Evolutionary conservation across 768 basidiomycete genomes (phyloP).

Genomic region (Paxillus rubicundulus): DNA sequence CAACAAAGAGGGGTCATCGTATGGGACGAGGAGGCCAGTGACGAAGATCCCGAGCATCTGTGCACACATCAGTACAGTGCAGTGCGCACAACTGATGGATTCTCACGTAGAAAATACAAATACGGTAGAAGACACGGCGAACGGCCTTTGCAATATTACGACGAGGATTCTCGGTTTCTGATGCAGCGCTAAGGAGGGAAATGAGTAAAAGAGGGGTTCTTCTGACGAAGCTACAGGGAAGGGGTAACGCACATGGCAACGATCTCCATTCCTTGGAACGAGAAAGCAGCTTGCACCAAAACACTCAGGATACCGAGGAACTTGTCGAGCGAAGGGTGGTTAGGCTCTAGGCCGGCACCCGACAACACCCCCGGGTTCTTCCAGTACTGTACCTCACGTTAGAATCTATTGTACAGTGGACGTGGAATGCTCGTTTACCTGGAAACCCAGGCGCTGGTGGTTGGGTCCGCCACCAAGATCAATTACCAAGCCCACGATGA

Average conservation of each 20-base stretch:
- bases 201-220: not conserved
- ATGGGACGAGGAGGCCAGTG: constrained; percentile 75
- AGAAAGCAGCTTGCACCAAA: constrained; percentile 53
- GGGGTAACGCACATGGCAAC: constrained; percentile 29
- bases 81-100: not conserved
- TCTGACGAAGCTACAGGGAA: constrained; percentile 7
- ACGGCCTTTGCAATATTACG: constrained; percentile 77
- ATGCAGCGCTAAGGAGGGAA: constrained; percentile 51
- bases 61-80: not conserved
- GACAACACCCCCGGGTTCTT: constrained; percentile 49
- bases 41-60: constrained; percentile 66
- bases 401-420: not conserved
- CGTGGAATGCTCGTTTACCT: constrained; percentile 32
- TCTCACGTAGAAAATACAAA: constrained; percentile 70
- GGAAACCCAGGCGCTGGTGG: constrained; percentile 62
- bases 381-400: constrained; percentile 38
- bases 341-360: constrained; percentile 1
- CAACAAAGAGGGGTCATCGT: constrained; percentile 51
- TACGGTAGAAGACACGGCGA: constrained; percentile 74
- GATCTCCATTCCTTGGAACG: constrained; percentile 53
- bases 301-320: constrained; percentile 44
- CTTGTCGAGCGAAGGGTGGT: constrained; percentile 1
- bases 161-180: constrained; percentile 74
- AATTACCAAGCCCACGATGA: constrained; percentile 63
- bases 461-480: constrained; percentile 64